Percentiles rank a stretch among this genome's conserved stretches.
Conservation (phyloP, 441 rosid genomes). For the Erodium texanum region DNA sequence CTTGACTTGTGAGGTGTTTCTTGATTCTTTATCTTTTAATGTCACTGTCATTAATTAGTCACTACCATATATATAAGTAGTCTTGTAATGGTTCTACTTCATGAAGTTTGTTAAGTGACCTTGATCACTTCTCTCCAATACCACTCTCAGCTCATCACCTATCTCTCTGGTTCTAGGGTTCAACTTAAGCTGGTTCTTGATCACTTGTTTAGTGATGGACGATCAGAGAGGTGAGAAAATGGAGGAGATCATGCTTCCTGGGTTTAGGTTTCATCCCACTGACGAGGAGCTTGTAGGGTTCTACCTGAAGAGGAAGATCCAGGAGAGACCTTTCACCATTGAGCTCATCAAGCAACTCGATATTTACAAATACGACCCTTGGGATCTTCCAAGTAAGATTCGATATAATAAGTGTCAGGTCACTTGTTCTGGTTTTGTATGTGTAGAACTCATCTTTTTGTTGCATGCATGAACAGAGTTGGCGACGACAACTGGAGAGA, state of each 20-base stretch:
- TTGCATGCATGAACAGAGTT: slow-evolving; percentile 30
- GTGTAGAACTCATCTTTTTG: too few species aligned
- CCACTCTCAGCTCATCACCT: slow-evolving; percentile 4
- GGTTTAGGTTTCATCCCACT: slow-evolving; percentile 55
- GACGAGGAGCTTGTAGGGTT: slow-evolving; percentile 93
- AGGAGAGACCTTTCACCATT: slow-evolving; percentile 52
- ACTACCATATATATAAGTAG: too few species aligned
- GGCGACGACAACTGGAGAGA: slow-evolving; percentile 57
- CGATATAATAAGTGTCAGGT: too few species aligned
- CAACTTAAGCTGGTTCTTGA: not conserved
- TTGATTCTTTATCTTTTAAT: too few species aligned
- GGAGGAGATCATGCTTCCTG: slow-evolving; percentile 75
- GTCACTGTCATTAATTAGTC: too few species aligned
- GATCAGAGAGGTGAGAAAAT: slow-evolving; percentile 33
- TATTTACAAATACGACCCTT: slow-evolving; percentile 26
- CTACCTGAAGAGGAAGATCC: slow-evolving; percentile 65
- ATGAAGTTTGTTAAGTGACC: too few species aligned
- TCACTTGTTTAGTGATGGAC: too few species aligned
- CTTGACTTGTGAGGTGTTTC: too few species aligned
- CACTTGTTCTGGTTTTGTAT: too few species aligned
- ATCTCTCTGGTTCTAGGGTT: not conserved
- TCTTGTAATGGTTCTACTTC: too few species aligned
- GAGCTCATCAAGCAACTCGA: slow-evolving; percentile 92
- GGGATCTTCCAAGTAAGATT: slow-evolving; percentile 93
- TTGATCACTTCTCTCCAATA: too few species aligned